Evolutionary conservation across 2,329 filamentous ascomycete genomes (phyloP), one percentile per base, ranked within the genome.

Genomic region (Pseudomassariella vexata): DNA sequence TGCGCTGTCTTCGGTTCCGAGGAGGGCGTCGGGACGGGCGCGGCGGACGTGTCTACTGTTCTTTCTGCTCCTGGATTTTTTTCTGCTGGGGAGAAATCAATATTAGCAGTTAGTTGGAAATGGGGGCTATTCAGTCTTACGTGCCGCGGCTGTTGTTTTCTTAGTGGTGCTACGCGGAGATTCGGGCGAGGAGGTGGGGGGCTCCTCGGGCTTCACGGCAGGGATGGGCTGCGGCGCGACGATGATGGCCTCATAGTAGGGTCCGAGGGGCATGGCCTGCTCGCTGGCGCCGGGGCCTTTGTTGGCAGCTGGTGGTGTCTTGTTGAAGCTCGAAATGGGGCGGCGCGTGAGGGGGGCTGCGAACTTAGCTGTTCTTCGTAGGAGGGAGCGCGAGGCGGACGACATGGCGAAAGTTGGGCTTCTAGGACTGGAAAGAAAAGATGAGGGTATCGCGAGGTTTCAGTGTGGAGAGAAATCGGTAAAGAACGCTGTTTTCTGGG

Each of bases 201-300:
- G 62, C 8, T 56, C 53, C 41, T 70, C 62, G 27, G 61, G 62
- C 45, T 70, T 70, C 21, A 52, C 45, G 7, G 54, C 44, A 30
- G 45, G 58, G 32, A 57, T 62, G 2, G 62, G 62, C 7, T 60
- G 56, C 0, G 68, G 66, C 5, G 56, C 58, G 29, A 63, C 58
- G 26, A 79, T 60, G 16, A 80, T 66, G n/a, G 60, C 54, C 41
- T 76, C 66, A 54, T 81, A 81, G 57, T 76, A 81, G 24, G 60
- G 52, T 1, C 76, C 76, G 1, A 78, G 58, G 0, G 75, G 73
- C 11, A 59, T 56, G n/a, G 57, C 62, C 43, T 70, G 66, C 34
- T 63, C 49, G 21, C 51, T 47, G 18, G 9, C 26, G 36, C 24
- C 27, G 23, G 22, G 25, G 39, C 32, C 36, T 49, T 52, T 30